A percentile compares a stretch with the other conserved stretches of the same genome.
These are phyloP conservation scores for Rhizophagus clarus DNA, from an alignment of 192 early-diverging fungal genomes.

Conservation along the genomic window DNA sequence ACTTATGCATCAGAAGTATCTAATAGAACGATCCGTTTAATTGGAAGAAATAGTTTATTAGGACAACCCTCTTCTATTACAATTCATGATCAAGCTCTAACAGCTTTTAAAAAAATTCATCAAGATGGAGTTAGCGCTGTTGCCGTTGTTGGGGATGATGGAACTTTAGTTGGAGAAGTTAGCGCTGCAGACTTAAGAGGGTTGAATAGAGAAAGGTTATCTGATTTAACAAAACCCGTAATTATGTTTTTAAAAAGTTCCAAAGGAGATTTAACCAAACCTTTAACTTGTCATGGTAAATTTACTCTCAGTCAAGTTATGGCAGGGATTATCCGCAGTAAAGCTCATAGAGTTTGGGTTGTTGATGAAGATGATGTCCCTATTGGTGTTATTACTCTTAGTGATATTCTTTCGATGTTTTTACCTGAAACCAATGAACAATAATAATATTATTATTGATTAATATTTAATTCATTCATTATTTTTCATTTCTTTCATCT, in stretches of 20 bases:
- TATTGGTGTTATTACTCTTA: constrained; percentile 74
- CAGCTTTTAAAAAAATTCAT: constrained; percentile 48
- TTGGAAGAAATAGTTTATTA: constrained; percentile 25
- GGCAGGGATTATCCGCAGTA: constrained; percentile 48
- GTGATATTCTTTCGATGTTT: constrained; percentile 65
- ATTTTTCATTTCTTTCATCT: too few species aligned
- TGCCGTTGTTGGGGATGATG: constrained; percentile 63
- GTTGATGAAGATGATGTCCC: constrained; percentile 55
- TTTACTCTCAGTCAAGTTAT: constrained; percentile 61
- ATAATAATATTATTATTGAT: background rate
- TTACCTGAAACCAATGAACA: background rate
- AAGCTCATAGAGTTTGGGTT: constrained; percentile 70
- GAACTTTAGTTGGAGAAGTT: constrained; percentile 64
- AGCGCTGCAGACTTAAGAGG: constrained; percentile 77
- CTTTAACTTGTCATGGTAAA: constrained; percentile 50
- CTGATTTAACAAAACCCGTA: constrained; percentile 62
- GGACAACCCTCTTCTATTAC: constrained; percentile 39
- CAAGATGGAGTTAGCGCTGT: constrained; percentile 57
- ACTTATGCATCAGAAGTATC: constrained; percentile 31
- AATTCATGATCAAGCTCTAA: constrained; percentile 46
- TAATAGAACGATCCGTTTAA: constrained; percentile 33
- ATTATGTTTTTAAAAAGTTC: constrained; percentile 62
- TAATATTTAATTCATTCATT: too few species aligned
- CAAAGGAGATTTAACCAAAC: constrained; percentile 56
- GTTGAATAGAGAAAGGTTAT: constrained; percentile 58